Evolutionary conservation across 345 rosid species (phyloP), one percentile per base, ranked within the genome.

Genomic region (Ceriops decandra): DNA sequence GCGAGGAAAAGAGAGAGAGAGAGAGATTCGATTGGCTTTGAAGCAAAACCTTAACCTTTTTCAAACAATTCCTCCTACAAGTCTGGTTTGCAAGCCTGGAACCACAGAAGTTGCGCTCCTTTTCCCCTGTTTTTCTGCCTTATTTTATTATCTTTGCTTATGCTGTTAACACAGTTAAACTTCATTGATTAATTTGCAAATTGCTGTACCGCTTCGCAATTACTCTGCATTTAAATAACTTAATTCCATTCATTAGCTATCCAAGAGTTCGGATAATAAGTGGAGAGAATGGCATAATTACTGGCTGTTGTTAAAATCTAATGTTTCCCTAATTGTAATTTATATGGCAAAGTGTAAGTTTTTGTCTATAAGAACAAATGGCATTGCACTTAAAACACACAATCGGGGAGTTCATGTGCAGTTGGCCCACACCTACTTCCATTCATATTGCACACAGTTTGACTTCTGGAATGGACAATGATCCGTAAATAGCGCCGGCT

Each of bases 21-120:
- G 87, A 66, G 87, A 80, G 83, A 82, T 84, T 82, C 84, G 82
- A 84, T 70, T 87, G 88, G 88, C 79, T 84, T 87, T 74, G 80
- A 87, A 85, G 89, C 86, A 85, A 87, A 76, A 84, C 79, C 84
- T 64, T 83, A 83, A 69, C 84, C 78, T 87, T 83, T 64, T 67
- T 24, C 38, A 75, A 64, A 74, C 74, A 76, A 79, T 79, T 80
- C 74, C 78, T 75, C 35, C 49, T 64, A 66, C 70, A 74, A 85
- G 90, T 82, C 82, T 86, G 81, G 79, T 58, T 80, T 79, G 87
- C 88, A 86, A 86, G 85, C 80, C 83, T 86, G 82, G 82, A 86
- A 80, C 82, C 83, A 81, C 83, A 74, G 68, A 73, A 62, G 77
- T 79, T 77, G 57, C 65, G 67, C 46, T 31, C 49, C 59, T 27